A percentile compares a stretch with the other conserved stretches of the same genome.
These are phyloP conservation scores for Naganishia randhawae DNA, from an alignment of 768 basidiomycete species.

Conservation along the genomic window DNA sequence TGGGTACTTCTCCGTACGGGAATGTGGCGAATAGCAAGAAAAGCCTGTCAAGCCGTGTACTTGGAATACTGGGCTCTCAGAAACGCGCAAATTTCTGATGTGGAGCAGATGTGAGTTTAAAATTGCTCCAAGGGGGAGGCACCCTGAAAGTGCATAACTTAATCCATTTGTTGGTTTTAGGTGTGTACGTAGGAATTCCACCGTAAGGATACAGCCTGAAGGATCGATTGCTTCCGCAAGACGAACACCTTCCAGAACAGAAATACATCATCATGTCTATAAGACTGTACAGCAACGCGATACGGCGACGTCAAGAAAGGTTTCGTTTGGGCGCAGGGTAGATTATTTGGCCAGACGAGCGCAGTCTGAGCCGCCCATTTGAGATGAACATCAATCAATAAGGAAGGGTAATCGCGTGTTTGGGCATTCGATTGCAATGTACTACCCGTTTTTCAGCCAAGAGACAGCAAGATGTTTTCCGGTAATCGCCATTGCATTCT, in stretches of 20 bases:
- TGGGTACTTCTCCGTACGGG: constrained; percentile 17
- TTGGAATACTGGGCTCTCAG: neutral
- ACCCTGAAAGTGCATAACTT: neutral
- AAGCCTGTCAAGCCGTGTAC: neutral
- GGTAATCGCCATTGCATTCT: no score
- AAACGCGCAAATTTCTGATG: neutral
- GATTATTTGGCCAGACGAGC: constrained; percentile 15
- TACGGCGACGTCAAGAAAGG: neutral
- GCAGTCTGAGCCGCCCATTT: constrained; percentile 14
- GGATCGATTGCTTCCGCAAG: neutral
- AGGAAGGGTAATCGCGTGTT: no score
- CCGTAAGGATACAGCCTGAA: neutral
- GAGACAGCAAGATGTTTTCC: no score
- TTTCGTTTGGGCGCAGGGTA: constrained; percentile 6
- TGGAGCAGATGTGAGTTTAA: neutral
- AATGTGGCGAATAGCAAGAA: neutral
- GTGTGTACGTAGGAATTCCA: neutral
- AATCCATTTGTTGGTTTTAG: neutral
- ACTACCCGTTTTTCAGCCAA: no score
- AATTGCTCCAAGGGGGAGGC: neutral
- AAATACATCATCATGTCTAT: neutral
- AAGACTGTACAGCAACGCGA: neutral
- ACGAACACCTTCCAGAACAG: neutral
- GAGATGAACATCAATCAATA: neutral
- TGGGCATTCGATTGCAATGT: neutral